Evolutionary conservation across 352 stramenopile genomes (phyloP), one percentile per base, ranked within the genome.

Genomic region (Globisporangium nagaii): DNA sequence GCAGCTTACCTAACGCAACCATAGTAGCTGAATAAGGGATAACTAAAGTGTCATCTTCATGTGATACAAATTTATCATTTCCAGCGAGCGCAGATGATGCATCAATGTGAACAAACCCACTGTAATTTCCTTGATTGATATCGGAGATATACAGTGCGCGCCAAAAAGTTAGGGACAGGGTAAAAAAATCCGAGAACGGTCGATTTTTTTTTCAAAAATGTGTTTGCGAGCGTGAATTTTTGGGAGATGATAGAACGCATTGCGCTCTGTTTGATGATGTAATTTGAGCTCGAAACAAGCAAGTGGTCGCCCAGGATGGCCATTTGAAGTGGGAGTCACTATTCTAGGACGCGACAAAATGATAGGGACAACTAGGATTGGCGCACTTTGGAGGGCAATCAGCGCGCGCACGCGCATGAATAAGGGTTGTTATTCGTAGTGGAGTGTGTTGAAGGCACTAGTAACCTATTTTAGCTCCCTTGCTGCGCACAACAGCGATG

Each of bases 241-340:
- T n/a, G n/a, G n/a, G n/a, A n/a, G n/a, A n/a, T n/a, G n/a, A n/a
- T n/a, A n/a, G n/a, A n/a, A n/a, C n/a, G n/a, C n/a, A n/a, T n/a
- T n/a, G n/a, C n/a, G 36, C 12, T 41, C 37, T 44, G 5, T 44
- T 44, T 44, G 37, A 20, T 28, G 37, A 44, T 44, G 12, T 4
- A 44, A 27, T 44, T 44, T 44, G 37, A 44, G 37, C 1, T 41
- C 36, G 37, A 44, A 27, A 44, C 37, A 44, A 44, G 37, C 37
- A 28, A 44, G 37, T 2, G 37, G 37, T 44, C 37, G 19, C 37
- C 12, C 37, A 44, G 37, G 37, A 44, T 20, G 9, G 37, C 19
- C 8, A 44, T 44, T 44, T 44, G 17, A 44, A 44, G 37, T 44
- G 37, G 12, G 5, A 44, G 17, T 27, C 37, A 44, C 17, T 44